A percentile compares a stretch with the other conserved stretches of the same genome.
These are phyloP conservation scores for Macrolepiota dolichaula DNA, from an alignment of 768 basidiomycete species.

Conservation along the genomic window DNA sequence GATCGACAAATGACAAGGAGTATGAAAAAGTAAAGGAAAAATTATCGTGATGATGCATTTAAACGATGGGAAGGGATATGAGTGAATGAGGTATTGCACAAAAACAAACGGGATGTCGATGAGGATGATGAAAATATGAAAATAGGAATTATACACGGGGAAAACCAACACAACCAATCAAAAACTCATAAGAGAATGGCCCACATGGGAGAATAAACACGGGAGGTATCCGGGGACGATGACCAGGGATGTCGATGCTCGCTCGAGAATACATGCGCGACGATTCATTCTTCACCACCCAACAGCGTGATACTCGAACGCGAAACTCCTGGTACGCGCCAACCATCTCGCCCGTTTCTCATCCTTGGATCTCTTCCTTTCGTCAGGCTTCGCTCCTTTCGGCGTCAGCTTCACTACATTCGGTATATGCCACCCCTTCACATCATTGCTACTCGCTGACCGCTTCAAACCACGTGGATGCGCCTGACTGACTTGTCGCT, in stretches of 20 bases:
- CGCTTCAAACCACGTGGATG: conserved; percentile 38
- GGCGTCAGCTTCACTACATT: conserved; percentile 40
- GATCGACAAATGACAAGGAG: background rate
- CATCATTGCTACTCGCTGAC: conserved; percentile 26
- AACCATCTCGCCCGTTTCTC: conserved; percentile 42
- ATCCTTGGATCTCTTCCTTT: conserved; percentile 28
- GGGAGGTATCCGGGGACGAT: conserved; percentile 3
- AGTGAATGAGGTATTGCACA: conserved; percentile 1
- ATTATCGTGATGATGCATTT: background rate
- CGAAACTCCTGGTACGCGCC: conserved; percentile 65
- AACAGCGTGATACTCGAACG: conserved; percentile 60
- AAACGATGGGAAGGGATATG: background rate
- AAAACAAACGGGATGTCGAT: conserved; percentile 7
- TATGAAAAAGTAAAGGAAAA: background rate
- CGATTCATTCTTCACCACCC: conserved; percentile 47
- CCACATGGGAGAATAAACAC: background rate
- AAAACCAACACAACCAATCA: conserved; percentile 5
- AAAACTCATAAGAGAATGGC: conserved; percentile 12
- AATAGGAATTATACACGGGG: background rate
- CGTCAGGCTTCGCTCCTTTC: conserved; percentile 25
- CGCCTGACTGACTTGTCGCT: conserved; percentile 59
- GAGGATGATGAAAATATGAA: conserved; percentile 12
- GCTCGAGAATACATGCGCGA: background rate
- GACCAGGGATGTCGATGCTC: background rate
- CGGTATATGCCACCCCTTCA: conserved; percentile 29